Conservation (phyloP, 2,329 filamentous ascomycete genomes). For the Alternaria longipes region DNA sequence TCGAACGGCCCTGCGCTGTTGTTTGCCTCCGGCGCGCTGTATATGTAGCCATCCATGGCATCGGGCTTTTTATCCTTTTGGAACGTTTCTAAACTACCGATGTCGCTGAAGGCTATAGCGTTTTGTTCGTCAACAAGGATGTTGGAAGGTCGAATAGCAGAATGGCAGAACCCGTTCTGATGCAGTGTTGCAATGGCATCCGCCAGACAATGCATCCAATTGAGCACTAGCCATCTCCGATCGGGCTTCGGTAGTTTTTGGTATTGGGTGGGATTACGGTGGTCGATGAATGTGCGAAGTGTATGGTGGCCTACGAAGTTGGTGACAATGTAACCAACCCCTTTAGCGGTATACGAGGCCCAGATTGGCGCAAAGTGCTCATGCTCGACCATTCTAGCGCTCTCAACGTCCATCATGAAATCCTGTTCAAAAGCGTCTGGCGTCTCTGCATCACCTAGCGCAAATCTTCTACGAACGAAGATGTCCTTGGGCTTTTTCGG, state of each 20-base stretch:
- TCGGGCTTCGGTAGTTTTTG: constrained; percentile 69
- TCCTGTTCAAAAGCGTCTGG: constrained; percentile 52
- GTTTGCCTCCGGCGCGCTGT: constrained; percentile 71
- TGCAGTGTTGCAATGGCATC: constrained; percentile 76
- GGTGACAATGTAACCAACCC: constrained; percentile 71
- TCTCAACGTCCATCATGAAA: constrained; percentile 69
- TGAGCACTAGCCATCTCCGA: constrained; percentile 68
- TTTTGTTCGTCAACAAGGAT: constrained; percentile 73
- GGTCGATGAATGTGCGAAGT: constrained; percentile 72
- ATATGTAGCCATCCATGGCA: constrained; percentile 76
- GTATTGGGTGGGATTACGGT: constrained; percentile 67
- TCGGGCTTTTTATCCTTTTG: constrained; percentile 64
- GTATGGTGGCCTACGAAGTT: constrained; percentile 72
- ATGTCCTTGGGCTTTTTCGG: constrained; percentile 67
- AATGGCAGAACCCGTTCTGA: constrained; percentile 69
- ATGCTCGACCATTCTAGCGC: constrained; percentile 68
- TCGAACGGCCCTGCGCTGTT: constrained; percentile 39
- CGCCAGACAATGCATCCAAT: constrained; percentile 78
- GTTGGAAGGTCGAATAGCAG: constrained; percentile 75
- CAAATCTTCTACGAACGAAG: constrained; percentile 67
- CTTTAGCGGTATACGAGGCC: constrained; percentile 74
- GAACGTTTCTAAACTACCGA: constrained; percentile 59
- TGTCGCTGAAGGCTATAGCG: constrained; percentile 73
- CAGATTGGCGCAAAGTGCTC: constrained; percentile 76
- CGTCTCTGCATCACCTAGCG: constrained; percentile 55